phyloP scores from a whole-genome alignment of 495 filamentous ascomycete species.

The Bombardia bombarda region DNA sequence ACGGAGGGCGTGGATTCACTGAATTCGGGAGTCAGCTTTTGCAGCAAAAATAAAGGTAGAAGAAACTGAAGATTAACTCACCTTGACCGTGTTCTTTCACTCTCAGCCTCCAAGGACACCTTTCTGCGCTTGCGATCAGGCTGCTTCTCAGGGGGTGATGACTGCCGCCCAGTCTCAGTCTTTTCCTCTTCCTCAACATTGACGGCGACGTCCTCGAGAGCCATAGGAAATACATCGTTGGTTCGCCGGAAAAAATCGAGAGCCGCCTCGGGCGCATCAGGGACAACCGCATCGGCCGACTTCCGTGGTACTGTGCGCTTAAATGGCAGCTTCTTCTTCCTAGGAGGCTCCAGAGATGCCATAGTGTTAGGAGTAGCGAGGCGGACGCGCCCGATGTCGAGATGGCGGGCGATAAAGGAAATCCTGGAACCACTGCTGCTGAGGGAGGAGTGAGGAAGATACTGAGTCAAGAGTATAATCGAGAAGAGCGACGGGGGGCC shows the following conservation, averaged over 20 bases:
- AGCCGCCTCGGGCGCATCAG: neutral
- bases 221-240: conserved; percentile 52
- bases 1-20: no score
- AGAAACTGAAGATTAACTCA: neutral
- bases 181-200: conserved; percentile 13
- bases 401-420: no score
- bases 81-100: neutral
- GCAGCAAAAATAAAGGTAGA: no score
- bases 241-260: conserved; percentile 61
- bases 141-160: neutral
- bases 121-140: conserved; percentile 12
- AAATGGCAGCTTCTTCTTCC: conserved; percentile 59
- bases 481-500: no score
- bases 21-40: no score
- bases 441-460: no score
- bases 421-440: no score
- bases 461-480: no score
- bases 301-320: conserved; percentile 50
- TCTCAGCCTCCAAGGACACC: conserved; percentile 6
- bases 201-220: conserved; percentile 39
- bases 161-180: conserved; percentile 9
- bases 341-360: conserved; percentile 5
- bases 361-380: conserved; percentile 5
- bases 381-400: no score
- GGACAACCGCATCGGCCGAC: conserved; percentile 6